Evolutionary conservation across 768 basidiomycete genomes (phyloP), one percentile per base, ranked within the genome.

Genomic region (Lentinus tigrinus): DNA sequence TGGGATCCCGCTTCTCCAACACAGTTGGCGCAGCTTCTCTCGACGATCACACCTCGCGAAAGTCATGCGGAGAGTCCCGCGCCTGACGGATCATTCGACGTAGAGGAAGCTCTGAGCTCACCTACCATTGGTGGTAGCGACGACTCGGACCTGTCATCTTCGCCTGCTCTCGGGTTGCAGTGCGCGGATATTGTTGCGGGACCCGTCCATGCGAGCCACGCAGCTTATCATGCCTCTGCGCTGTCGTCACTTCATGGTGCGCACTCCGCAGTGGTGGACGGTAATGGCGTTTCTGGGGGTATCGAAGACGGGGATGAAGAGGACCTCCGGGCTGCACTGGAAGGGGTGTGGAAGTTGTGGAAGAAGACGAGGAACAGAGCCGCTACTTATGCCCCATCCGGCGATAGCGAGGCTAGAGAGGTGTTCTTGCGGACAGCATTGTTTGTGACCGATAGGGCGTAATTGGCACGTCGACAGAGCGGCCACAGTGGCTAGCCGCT

Each of bases 281-380:
- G 26, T 63, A 19, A 56, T 58, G 52, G 70, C 34, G 42, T 52
- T 24, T 17, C 24, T 31, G 26, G 26, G 31, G n/a, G 28, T 17
- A 47, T 9, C 37, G 40, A 59, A 38, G 27, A 57, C 31, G 59
- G 52, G 34, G 54, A 46, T 24, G 58, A 51, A 17, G 74, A 77
- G 47, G 74, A 74, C 26, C 70, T 89, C 46, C 77, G 73, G 39
- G 78, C 82, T 37, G 77, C 80, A 31, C 78, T 88, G 48, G 77
- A 74, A 57, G 81, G 83, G 2, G 67, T 90, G 21, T 89, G 88
- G 87, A 81, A 73, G 66, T 65, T 77, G 10, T 72, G 76, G 27
- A 73, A 69, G 27, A 39, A 50, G 44, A 52, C 44, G 1, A 47
- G 46, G 39, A 43, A 57, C 17, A 31, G 14, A 21, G 24, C 46